Conservation (phyloP, 176 grass and related monocot genomes). For the Aegilops longissima region DNA sequence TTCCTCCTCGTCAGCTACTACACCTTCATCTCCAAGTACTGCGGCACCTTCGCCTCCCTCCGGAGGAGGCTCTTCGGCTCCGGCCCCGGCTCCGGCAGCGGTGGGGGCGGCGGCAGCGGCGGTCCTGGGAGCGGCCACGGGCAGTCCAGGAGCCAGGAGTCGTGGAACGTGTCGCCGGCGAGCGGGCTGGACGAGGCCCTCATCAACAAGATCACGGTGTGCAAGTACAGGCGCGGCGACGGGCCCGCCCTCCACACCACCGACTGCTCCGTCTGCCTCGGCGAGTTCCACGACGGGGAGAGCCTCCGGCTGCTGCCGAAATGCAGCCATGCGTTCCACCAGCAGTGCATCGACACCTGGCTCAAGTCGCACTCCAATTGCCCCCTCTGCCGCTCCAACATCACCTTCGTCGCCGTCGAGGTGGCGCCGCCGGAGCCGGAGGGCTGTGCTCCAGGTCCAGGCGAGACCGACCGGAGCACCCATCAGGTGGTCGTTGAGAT, state of each 20-base stretch:
- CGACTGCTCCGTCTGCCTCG: slow-evolving; percentile 89
- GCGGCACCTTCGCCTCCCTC: slow-evolving; percentile 50
- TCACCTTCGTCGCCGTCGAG: slow-evolving; percentile 24
- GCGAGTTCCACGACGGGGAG: slow-evolving; percentile 78
- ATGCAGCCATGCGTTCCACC: slow-evolving; percentile 85
- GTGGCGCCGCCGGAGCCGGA: slow-evolving; percentile 20
- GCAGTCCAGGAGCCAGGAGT: slow-evolving; percentile 44
- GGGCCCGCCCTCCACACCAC: slow-evolving; percentile 38
- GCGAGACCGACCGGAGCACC: slow-evolving; percentile 16
- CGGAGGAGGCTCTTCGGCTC: slow-evolving; percentile 22
- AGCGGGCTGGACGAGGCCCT: slow-evolving; percentile 64
- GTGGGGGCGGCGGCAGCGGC: not conserved
- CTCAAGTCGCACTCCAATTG: slow-evolving; percentile 86
- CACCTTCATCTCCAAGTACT: slow-evolving; percentile 79
- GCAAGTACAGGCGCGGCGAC: slow-evolving; percentile 62
- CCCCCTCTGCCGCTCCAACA: slow-evolving; percentile 82
- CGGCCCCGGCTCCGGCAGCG: not conserved
- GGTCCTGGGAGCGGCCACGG: not conserved
- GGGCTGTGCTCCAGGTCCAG: slow-evolving; percentile 3
- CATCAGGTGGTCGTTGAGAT: slow-evolving; percentile 42
- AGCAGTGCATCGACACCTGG: slow-evolving; percentile 87
- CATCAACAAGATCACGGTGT: slow-evolving; percentile 79
- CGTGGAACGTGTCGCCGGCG: slow-evolving; percentile 50
- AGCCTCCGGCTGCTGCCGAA: slow-evolving; percentile 79
- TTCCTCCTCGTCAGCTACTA: slow-evolving; percentile 90